Percentiles rank a stretch among this genome's conserved stretches.
Evolutionary conservation across 2,329 filamentous ascomycete species (phyloP).

Genomic region (Pseudogymnoascus sp.): DNA sequence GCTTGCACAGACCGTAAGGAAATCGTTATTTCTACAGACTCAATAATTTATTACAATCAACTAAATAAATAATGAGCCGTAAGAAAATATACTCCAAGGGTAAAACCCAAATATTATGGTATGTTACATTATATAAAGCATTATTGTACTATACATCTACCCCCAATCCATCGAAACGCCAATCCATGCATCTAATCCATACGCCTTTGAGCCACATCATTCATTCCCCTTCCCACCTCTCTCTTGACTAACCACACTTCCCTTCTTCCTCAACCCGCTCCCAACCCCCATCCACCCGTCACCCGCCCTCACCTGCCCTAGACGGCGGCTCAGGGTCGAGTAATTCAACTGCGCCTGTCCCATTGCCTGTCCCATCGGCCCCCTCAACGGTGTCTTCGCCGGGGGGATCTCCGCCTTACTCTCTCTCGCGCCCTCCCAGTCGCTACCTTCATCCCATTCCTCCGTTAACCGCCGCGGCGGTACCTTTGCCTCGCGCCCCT

Average conservation of each 20-base stretch:
- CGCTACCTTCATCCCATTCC: conserved; percentile 20
- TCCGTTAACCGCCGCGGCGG: conserved; percentile 14
- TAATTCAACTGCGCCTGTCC: conserved; percentile 21
- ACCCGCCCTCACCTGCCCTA: conserved; percentile 23
- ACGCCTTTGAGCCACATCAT: not conserved
- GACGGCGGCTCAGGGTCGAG: conserved; percentile 23
- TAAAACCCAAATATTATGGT: not conserved
- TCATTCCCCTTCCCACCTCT: not conserved
- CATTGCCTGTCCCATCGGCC: conserved; percentile 19
- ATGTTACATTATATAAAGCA: conserved; percentile 4
- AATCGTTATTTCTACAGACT: not conserved
- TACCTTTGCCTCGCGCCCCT: conserved; percentile 13
- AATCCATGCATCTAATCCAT: not conserved
- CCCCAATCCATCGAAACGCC: not conserved
- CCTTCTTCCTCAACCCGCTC: conserved; percentile 26
- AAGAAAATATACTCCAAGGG: not conserved
- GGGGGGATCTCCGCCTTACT: conserved; percentile 16
- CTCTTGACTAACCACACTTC: conserved; percentile 13
- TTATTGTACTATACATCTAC: not conserved
- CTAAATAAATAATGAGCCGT: not conserved
- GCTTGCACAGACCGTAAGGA: no score
- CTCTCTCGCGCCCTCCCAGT: conserved; percentile 22
- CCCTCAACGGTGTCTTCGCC: conserved; percentile 18
- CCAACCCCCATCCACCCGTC: conserved; percentile 25
- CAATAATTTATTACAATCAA: not conserved